Percentiles rank a stretch among this genome's conserved stretches.
Evolutionary conservation across 352 stramenopile genomes (phyloP).

Genomic region (Pythium utonaiense): DNA sequence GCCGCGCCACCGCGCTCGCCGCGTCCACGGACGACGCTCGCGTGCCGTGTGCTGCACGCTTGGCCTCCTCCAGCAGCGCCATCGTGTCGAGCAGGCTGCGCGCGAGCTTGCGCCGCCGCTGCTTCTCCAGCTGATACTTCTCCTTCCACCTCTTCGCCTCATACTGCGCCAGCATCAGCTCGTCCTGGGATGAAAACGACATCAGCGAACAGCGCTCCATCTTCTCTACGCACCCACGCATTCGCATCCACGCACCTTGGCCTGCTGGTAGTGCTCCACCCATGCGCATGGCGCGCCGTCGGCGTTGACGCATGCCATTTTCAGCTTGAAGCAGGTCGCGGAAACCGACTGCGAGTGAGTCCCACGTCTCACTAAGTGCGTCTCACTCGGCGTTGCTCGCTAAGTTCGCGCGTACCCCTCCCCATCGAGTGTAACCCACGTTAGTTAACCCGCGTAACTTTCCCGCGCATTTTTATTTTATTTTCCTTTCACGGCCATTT

Average conservation of each 20-base stretch:
- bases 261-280: conserved; percentile 17
- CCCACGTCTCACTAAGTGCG: conserved; percentile 7
- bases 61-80: conserved; percentile 31
- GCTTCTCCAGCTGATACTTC: conserved; percentile 73
- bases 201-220: neutral
- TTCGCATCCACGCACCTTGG: conserved; percentile 13
- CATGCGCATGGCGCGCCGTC: conserved; percentile 20
- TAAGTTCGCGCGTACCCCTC: too few relatives aligned
- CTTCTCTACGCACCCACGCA: neutral
- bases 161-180: conserved; percentile 57
- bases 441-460: conserved; percentile 10
- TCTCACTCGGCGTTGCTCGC: too few relatives aligned
- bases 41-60: neutral
- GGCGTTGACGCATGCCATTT: conserved; percentile 1
- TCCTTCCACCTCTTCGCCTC: conserved; percentile 77
- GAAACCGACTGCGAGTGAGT: neutral
- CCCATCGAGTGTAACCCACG: neutral
- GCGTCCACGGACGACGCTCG: neutral
- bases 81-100: conserved; percentile 69
- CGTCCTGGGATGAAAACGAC: conserved; percentile 35
- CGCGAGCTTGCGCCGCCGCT: conserved; percentile 58
- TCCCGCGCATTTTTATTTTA: conserved; percentile 17
- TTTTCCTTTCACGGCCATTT: neutral
- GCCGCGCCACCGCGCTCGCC: neutral
- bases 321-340: conserved; percentile 4